These are phyloP conservation scores for Claviceps spartinae DNA, from an alignment of 2,329 filamentous ascomycete genomes.

Conservation along the genomic window DNA sequence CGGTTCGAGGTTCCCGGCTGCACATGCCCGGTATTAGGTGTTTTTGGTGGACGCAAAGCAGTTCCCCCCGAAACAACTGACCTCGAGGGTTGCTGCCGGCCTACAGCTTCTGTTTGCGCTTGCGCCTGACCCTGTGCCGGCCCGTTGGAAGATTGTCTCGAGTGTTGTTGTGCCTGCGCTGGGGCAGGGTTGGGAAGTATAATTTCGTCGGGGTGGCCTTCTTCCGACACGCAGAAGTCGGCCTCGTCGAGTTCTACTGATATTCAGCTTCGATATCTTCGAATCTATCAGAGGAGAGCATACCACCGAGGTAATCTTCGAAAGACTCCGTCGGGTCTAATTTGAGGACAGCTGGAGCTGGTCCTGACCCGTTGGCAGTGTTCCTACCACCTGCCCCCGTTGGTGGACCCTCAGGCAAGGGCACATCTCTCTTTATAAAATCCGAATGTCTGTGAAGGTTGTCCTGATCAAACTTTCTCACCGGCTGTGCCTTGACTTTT, in stretches of 20 bases:
- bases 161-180: constrained; percentile 10
- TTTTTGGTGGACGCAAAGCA: constrained; percentile 17
- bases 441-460: constrained; percentile 72
- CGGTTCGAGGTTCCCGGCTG: constrained; percentile 8
- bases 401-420: constrained; percentile 11
- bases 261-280: constrained; percentile 24
- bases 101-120: constrained; percentile 8
- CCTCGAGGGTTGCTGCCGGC: constrained; percentile 4
- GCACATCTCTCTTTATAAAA: constrained; percentile 48
- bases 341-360: constrained; percentile 11
- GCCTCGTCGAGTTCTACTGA: constrained; percentile 58
- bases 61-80: constrained; percentile 8
- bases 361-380: background rate
- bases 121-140: constrained; percentile 10
- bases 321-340: constrained; percentile 30
- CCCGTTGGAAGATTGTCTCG: constrained; percentile 10
- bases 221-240: constrained; percentile 57
- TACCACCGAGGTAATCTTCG: constrained; percentile 37
- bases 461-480: constrained; percentile 61
- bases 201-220: constrained; percentile 68
- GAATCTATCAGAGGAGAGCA: constrained; percentile 23
- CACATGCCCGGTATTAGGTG: constrained; percentile 17
- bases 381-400: constrained; percentile 1
- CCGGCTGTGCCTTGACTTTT: constrained; percentile 67
- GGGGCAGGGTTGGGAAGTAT: constrained; percentile 29